Evolutionary conservation across 805 yeast genomes (phyloP), one percentile per base, ranked within the genome.

Genomic region (Saturnispora ahearnii): DNA sequence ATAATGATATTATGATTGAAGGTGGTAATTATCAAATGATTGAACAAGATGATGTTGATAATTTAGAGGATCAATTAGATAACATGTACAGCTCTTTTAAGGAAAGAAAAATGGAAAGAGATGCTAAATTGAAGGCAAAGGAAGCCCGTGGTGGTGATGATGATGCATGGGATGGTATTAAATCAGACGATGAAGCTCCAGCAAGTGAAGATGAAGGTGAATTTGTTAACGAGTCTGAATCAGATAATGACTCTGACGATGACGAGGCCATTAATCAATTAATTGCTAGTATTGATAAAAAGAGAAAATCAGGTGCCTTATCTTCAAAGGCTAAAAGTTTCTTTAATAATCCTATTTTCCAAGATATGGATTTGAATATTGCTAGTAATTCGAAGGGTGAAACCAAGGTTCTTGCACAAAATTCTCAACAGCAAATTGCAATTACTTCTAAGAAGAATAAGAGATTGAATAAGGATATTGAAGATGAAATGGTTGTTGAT

Each of bases 41-140:
- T 24, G 65, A 69, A 26, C 81, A 66, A 4, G 84, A 76, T 26
- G 83, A 78, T 56, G 61, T 71, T 9, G 90, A 81, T 60, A 79
- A 76, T 55, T 74, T 93, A 51, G 99, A 90, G 61, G 80, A 77
- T 9, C 86, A 89, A 68, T 73, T 93, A 51, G 88, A 90, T 63
- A 75, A 73, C 52, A 87, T 89, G 96, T 90, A 90, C 62, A 69
- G 72, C 46, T 72, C 76, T 37, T 88, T 78, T 63, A 87, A 87
- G 62, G 76, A 79, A 53, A 70, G 79, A 57, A 77, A 73, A 62
- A 73, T 84, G 30, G 89, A 84, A 62, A 76, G 78, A 57, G 84
- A 83, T 63, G 82, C 89, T 9, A 82, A 78, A 45, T 74, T 73
- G 58, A 74, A 78, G 57, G 89, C 91, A 24, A 84, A 81, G 61